phyloP scores from a whole-genome alignment of 805 yeast species.

The Kuraishia molischiana region DNA sequence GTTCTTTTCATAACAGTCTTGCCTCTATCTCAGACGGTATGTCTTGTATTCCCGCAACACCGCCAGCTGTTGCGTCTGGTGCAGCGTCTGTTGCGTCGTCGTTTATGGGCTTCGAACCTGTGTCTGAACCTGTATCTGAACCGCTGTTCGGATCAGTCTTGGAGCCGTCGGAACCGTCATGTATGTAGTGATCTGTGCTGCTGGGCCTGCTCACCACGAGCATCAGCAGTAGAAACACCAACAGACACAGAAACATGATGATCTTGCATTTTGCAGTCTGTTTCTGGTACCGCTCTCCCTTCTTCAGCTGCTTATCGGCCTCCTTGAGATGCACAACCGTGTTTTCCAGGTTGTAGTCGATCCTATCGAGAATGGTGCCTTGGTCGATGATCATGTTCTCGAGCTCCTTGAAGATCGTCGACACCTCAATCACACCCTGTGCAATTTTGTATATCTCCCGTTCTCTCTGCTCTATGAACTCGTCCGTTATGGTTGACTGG shows the following conservation, averaged over 20 bases:
- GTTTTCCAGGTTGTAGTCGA: conserved; percentile 81
- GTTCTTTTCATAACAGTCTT: no score
- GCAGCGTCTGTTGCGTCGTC: no score
- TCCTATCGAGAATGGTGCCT: conserved; percentile 87
- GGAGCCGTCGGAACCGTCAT: no score
- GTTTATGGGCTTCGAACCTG: no score
- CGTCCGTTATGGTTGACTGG: conserved; percentile 25
- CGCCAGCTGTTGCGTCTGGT: no score
- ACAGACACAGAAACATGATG: conserved; percentile 59
- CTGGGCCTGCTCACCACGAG: conserved; percentile 60
- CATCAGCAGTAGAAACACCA: conserved; percentile 64
- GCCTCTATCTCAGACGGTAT: no score
- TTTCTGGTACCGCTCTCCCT: conserved; percentile 77
- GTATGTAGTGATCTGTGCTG: conserved; percentile 17
- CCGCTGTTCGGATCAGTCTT: no score
- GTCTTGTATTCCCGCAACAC: no score
- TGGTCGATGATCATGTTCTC: conserved; percentile 90
- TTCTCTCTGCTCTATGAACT: conserved; percentile 62
- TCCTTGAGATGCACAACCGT: conserved; percentile 68
- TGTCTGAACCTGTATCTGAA: no score
- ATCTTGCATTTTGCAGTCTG: conserved; percentile 86
- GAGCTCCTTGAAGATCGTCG: conserved; percentile 88
- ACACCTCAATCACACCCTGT: conserved; percentile 87
- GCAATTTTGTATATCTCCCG: conserved; percentile 86
- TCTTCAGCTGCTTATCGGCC: conserved; percentile 68